A percentile compares a stretch with the other conserved stretches of the same genome.
These are phyloP conservation scores for Penicillium coprophilum DNA, from an alignment of 495 filamentous ascomycete species.

Conservation along the genomic window DNA sequence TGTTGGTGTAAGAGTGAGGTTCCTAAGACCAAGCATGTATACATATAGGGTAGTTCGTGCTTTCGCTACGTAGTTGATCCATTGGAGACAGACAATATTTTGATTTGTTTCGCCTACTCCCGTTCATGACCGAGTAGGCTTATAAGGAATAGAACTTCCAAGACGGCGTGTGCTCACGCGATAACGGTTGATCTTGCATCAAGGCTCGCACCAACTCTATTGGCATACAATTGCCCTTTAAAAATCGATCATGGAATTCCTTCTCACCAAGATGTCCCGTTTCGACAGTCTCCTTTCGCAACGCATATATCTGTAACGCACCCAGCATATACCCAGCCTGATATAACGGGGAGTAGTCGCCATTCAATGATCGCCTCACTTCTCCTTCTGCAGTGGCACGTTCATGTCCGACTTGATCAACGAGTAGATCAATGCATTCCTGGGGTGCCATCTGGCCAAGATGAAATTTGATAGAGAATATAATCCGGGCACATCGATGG, in stretches of 20 bases:
- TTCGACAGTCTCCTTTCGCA: constrained; percentile 41
- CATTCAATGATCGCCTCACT: constrained; percentile 46
- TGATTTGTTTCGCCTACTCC: neutral
- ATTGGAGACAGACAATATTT: neutral
- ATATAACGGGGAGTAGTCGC: constrained; percentile 37
- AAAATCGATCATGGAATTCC: constrained; percentile 48
- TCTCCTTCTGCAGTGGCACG: constrained; percentile 56
- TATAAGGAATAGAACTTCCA: neutral
- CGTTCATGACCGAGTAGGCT: neutral
- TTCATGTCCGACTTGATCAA: constrained; percentile 48
- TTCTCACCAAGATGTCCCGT: constrained; percentile 38
- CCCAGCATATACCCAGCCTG: constrained; percentile 56
- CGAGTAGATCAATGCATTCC: constrained; percentile 50
- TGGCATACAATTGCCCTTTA: constrained; percentile 49
- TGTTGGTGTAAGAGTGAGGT: too few relatives aligned
- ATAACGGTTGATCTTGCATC: constrained; percentile 21
- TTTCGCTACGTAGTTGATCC: too few relatives aligned
- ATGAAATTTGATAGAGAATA: constrained; percentile 53
- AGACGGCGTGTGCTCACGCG: neutral
- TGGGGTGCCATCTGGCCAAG: constrained; percentile 43
- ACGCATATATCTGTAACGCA: constrained; percentile 45
- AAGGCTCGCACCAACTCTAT: constrained; percentile 51
- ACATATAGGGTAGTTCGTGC: too few relatives aligned
- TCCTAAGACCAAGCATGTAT: too few relatives aligned
- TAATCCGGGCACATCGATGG: constrained; percentile 53